phyloP scores from a whole-genome alignment of 2,329 filamentous ascomycete genomes.

The Aspergillus aculeatinus region DNA sequence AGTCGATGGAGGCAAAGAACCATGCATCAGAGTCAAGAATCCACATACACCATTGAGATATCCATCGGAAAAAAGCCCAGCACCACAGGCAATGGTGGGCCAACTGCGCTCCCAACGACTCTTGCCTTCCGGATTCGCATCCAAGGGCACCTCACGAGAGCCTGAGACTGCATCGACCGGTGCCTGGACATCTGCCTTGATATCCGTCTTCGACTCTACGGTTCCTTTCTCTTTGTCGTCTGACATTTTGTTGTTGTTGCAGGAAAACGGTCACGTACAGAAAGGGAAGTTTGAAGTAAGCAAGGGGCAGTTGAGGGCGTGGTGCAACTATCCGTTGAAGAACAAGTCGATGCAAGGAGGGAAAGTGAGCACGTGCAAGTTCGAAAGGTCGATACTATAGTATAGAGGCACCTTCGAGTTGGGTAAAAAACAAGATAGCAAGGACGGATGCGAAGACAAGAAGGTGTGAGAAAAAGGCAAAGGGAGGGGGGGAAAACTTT shows the following conservation, averaged over 20 bases:
- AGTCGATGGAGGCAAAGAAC: not conserved
- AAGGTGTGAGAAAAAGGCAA: not conserved
- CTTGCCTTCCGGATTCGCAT: conserved; percentile 23
- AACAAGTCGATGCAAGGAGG: not conserved
- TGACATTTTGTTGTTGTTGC: not conserved
- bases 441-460: not conserved
- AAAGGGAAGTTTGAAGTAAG: not conserved
- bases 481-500: not conserved
- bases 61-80: conserved; percentile 86
- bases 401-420: no score
- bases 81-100: conserved; percentile 84
- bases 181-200: not conserved
- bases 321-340: not conserved
- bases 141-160: conserved; percentile 12
- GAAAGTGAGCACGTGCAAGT: not conserved
- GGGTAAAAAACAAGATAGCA: not conserved
- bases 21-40: not conserved
- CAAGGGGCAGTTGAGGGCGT: not conserved
- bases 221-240: not conserved
- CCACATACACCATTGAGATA: conserved; percentile 77
- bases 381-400: not conserved
- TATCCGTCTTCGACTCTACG: not conserved
- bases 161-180: conserved; percentile 7
- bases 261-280: not conserved
- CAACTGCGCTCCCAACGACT: conserved; percentile 56